Conservation (phyloP, 305 asterid species). For the Lippia alba region DNA sequence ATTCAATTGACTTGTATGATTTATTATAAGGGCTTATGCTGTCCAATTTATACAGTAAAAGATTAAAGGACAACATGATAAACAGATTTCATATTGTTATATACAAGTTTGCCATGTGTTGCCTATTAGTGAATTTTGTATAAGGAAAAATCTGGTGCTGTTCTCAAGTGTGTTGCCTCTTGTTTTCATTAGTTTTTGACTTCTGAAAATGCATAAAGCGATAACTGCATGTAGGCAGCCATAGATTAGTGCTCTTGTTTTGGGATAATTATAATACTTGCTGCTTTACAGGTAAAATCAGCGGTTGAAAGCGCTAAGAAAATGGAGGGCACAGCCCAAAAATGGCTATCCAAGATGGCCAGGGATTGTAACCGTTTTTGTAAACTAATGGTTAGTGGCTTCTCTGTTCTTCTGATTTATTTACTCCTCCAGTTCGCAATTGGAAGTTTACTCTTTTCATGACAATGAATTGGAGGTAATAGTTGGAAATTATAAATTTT, state of each 20-base stretch:
- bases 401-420: slow-evolving; percentile 6
- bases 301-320: slow-evolving; percentile 52
- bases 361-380: slow-evolving; percentile 79
- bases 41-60: not conserved
- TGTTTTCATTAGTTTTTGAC: slow-evolving; percentile 2
- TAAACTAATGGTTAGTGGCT: slow-evolving; percentile 63
- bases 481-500: slow-evolving; percentile 6
- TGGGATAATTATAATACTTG: not conserved
- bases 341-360: slow-evolving; percentile 63
- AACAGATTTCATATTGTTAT: not conserved
- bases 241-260: not conserved
- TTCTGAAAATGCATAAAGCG: slow-evolving; percentile 11
- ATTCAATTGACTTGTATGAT: no score
- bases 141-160: not conserved
- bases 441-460: not conserved
- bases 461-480: not conserved
- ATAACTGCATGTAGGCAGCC: not conserved
- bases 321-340: slow-evolving; percentile 59
- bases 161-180: not conserved
- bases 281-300: slow-evolving; percentile 49
- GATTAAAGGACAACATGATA: not conserved
- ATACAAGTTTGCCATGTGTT: not conserved
- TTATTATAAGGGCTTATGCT: no score
- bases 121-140: not conserved
- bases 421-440: slow-evolving; percentile 2